Percentiles rank a stretch among this genome's conserved stretches.
phyloP scores from a whole-genome alignment of 441 rosid genomes.

The Corymbia calophylla region DNA sequence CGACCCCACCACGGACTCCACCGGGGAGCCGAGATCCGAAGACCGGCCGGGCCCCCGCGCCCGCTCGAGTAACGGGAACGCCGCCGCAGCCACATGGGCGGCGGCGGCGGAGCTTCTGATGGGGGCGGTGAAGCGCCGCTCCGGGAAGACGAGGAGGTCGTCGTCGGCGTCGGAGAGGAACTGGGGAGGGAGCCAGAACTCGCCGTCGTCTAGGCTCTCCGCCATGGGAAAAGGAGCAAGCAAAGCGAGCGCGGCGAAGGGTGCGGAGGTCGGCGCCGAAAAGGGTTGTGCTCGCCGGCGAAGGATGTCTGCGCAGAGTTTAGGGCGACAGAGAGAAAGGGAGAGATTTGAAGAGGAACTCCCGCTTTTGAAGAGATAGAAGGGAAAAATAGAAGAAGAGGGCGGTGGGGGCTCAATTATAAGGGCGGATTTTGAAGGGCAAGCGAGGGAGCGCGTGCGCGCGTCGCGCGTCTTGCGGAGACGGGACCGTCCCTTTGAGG shows the following conservation, averaged over 20 bases:
- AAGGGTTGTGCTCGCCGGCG: conserved; percentile 15
- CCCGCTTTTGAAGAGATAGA: not conserved
- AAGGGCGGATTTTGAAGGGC: conserved; percentile 3
- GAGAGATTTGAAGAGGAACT: not conserved
- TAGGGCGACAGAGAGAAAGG: not conserved
- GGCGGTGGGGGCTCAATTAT: not conserved
- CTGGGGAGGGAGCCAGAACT: conserved; percentile 68
- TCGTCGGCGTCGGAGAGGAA: conserved; percentile 58
- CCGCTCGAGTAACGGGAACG: conserved; percentile 16
- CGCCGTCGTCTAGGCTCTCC: conserved; percentile 49
- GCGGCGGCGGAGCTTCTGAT: not conserved
- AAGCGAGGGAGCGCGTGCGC: not conserved
- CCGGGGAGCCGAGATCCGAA: conserved; percentile 51
- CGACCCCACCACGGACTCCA: conserved; percentile 46
- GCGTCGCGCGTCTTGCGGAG: not conserved
- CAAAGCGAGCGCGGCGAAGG: too few species aligned
- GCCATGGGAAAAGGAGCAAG: conserved; percentile 32
- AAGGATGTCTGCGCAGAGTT: conserved; percentile 26
- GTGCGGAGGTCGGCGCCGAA: not conserved
- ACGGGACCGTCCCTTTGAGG: accelerated
- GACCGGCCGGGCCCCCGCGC: conserved; percentile 33
- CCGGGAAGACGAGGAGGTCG: not conserved
- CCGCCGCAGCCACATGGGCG: not conserved
- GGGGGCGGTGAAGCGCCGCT: not conserved
- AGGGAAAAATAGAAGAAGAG: not conserved